These are phyloP conservation scores for Otatea glauca DNA, from an alignment of 176 grass and related monocot genomes.

Conservation along the genomic window DNA sequence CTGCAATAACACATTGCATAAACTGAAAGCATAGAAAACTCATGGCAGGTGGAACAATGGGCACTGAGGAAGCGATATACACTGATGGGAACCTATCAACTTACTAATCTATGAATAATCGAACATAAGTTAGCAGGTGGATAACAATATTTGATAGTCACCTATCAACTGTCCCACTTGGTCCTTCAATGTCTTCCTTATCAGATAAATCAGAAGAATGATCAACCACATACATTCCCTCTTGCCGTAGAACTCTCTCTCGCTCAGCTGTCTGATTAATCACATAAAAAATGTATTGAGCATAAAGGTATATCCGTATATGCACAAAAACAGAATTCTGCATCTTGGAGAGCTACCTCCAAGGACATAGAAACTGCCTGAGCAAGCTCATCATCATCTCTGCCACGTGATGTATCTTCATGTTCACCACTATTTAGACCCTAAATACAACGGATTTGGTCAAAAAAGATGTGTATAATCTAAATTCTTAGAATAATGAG, in stretches of 20 bases:
- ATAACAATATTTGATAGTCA: slow-evolving; percentile 47
- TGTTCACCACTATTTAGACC: slow-evolving; percentile 30
- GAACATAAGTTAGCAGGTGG: slow-evolving; percentile 12
- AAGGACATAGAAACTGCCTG: slow-evolving; percentile 72
- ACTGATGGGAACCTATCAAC: not conserved
- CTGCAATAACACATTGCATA: not conserved
- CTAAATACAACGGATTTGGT: slow-evolving; percentile 37
- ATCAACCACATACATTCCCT: slow-evolving; percentile 45
- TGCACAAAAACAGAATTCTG: slow-evolving; percentile 31
- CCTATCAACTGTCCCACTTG: slow-evolving; percentile 54
- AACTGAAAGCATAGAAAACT: slow-evolving; percentile 7
- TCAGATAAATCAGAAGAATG: slow-evolving; percentile 56
- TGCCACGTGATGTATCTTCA: slow-evolving; percentile 43
- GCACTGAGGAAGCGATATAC: slow-evolving; percentile 2
- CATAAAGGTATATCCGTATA: slow-evolving; percentile 18
- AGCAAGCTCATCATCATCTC: slow-evolving; percentile 57
- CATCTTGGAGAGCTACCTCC: slow-evolving; percentile 45
- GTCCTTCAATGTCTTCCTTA: slow-evolving; percentile 50
- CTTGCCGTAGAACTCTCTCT: slow-evolving; percentile 58
- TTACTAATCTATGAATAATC: slow-evolving; percentile 23
- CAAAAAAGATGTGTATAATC: slow-evolving; percentile 14
- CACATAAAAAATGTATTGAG: slow-evolving; percentile 31
- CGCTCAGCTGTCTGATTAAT: slow-evolving; percentile 54
- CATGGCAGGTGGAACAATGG: not conserved
- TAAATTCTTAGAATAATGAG: slow-evolving; percentile 29